phyloP scores from a whole-genome alignment of 179 eudicot genomes.

The Vitellaria paradoxa region DNA sequence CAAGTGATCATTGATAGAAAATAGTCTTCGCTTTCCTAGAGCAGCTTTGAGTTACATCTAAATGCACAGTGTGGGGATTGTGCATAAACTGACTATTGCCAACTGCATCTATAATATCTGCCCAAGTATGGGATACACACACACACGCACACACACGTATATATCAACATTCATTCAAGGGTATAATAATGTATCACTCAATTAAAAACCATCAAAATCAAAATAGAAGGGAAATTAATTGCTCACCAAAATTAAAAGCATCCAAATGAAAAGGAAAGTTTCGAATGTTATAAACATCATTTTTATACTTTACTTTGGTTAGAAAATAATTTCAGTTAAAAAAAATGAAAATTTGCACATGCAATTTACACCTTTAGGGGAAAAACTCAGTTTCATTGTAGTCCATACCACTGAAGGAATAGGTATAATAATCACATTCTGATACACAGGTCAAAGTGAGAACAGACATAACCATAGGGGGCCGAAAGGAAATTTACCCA shows the following conservation, averaged over 20 bases:
- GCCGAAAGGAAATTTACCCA: not conserved
- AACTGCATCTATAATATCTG: too few relatives aligned
- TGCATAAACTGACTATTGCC: too few relatives aligned
- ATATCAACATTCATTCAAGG: too few relatives aligned
- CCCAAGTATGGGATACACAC: too few relatives aligned
- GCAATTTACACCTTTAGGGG: not conserved
- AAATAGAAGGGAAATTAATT: not conserved
- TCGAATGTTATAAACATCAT: too few relatives aligned
- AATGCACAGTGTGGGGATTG: too few relatives aligned
- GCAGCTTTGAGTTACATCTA: too few relatives aligned
- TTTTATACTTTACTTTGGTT: not conserved
- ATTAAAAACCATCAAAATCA: too few relatives aligned
- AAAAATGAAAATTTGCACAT: not conserved
- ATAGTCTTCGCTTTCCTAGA: too few relatives aligned
- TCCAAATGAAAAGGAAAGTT: not conserved
- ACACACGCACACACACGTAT: too few relatives aligned
- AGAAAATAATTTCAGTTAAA: not conserved
- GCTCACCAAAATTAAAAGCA: not conserved
- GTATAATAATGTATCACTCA: too few relatives aligned
- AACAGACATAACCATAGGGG: not conserved
- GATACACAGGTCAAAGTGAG: not conserved
- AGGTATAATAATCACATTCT: not conserved
- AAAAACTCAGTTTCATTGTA: not conserved
- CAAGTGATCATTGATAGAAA: too few relatives aligned
- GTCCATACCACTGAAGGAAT: not conserved